phyloP scores from a whole-genome alignment of 23 red algal genomes.

The Gracilaria gracilis region DNA sequence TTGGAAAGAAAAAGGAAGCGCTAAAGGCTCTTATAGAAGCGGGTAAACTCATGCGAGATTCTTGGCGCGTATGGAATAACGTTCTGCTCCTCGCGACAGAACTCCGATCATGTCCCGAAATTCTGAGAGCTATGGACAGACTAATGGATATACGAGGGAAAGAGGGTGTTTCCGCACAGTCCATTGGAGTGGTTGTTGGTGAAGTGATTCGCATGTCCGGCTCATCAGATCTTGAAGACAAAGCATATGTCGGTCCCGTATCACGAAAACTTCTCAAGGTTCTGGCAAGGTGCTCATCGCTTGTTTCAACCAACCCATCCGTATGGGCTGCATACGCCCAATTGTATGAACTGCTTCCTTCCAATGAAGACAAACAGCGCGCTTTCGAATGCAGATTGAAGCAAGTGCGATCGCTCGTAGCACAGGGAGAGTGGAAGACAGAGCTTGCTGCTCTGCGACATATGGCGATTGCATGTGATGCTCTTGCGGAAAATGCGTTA shows the following conservation, averaged over 20 bases:
- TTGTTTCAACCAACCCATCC: constrained; percentile 83
- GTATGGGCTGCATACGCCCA: constrained; percentile 84
- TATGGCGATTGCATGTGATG: constrained; percentile 66
- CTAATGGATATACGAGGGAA: constrained; percentile 76
- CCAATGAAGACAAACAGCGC: constrained; percentile 25
- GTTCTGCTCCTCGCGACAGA: constrained; percentile 67
- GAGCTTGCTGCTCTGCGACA: constrained; percentile 36
- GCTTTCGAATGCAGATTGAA: constrained; percentile 60
- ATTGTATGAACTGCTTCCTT: constrained; percentile 60
- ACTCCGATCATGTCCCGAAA: constrained; percentile 26
- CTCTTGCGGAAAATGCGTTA: constrained; percentile 50
- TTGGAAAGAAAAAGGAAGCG: constrained; percentile 78
- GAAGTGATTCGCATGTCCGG: constrained; percentile 74
- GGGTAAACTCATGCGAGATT: constrained; percentile 62
- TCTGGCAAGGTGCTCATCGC: constrained; percentile 57
- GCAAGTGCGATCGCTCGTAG: constrained; percentile 65
- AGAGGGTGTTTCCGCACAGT: constrained; percentile 58
- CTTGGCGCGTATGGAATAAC: constrained; percentile 84
- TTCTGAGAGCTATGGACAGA: constrained; percentile 56
- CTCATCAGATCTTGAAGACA: constrained; percentile 48
- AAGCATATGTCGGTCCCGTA: constrained; percentile 52
- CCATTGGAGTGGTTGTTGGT: constrained; percentile 61
- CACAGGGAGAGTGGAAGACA: constrained; percentile 66
- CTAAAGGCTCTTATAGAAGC: constrained; percentile 80
- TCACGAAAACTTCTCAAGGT: constrained; percentile 71